phyloP scores from a whole-genome alignment of 495 filamentous ascomycete genomes.

The Podospora sp. region DNA sequence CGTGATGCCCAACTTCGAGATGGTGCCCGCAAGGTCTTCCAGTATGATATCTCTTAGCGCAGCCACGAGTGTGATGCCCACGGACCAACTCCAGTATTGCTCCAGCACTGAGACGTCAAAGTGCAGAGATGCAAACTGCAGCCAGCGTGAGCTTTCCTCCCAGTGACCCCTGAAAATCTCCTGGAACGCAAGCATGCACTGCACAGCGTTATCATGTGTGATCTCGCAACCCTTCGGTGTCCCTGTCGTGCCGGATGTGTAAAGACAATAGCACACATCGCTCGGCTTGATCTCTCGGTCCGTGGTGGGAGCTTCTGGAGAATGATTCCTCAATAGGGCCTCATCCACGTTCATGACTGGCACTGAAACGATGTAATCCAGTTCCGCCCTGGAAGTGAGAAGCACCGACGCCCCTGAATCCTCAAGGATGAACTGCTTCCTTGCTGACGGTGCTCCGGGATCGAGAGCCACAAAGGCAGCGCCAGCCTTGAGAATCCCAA shows the following conservation, averaged over 20 bases:
- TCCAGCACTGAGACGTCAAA: slow-evolving; percentile 88
- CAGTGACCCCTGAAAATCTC: slow-evolving; percentile 69
- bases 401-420: slow-evolving; percentile 62
- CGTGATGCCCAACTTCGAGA: slow-evolving; percentile 72
- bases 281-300: slow-evolving; percentile 37
- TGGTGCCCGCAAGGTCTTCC: slow-evolving; percentile 70
- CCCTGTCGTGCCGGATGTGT: slow-evolving; percentile 82
- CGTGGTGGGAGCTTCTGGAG: slow-evolving; percentile 29
- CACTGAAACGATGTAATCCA: slow-evolving; percentile 35
- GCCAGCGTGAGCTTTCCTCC: slow-evolving; percentile 69
- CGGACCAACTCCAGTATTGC: slow-evolving; percentile 88
- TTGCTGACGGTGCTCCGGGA: slow-evolving; percentile 60
- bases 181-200: slow-evolving; percentile 75
- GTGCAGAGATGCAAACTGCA: slow-evolving; percentile 87
- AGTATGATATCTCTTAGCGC: slow-evolving; percentile 77
- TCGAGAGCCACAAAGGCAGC: slow-evolving; percentile 80
- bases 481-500: slow-evolving; percentile 80
- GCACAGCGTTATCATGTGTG: slow-evolving; percentile 72
- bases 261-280: slow-evolving; percentile 70
- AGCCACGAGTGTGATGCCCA: slow-evolving; percentile 77
- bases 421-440: slow-evolving; percentile 65
- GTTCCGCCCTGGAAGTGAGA: slow-evolving; percentile 43
- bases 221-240: slow-evolving; percentile 77
- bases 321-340: slow-evolving; percentile 29
- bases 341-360: slow-evolving; percentile 47